Base-by-base conservation (phyloP, 371 early-diverging fungal species). In the Dipsacomyces acuminosporus region DNA sequence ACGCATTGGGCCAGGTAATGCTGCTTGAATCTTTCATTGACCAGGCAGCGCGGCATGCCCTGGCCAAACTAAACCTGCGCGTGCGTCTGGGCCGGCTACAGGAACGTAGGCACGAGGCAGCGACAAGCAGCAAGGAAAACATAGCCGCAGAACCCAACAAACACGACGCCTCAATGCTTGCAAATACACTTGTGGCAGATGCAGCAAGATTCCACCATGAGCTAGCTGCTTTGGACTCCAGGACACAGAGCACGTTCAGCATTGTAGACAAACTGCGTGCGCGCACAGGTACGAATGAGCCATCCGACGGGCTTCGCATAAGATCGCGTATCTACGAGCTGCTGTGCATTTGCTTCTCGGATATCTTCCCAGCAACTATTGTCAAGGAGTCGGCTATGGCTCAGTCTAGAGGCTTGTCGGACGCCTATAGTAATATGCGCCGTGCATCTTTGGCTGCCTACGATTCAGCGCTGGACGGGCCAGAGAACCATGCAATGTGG, bases 11-110 rank as follows among this genome's bases (percentile, higher is more conserved):
- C 7, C 46, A 51, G 45, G 26, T 41, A 13, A 46, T 62, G 62
- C 51, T 67, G 21, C 54, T 67, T 8, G 67, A 67, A 30, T 61
- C 67, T 8, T 61, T 67, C 30, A 42, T 57, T 1, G 50, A 67
- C 43, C 62, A 58, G 24, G 57, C 67, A 17, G 38, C 45, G 17
- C 51, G 67, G 14, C 46, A 53, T 22, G 52, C 61, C 6, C 46
- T 62, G 25, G 17, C 18, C 11, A 49, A 26, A 19, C 58, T 67
- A 13, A 33, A 26, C 8, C 52, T 61, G 48, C 67, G 62, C 19
- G 30, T 33, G 22, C 50, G 42, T 11, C 47, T 67, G 20, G 57
- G 54, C 13, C 52, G 54, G 18, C 17, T 57, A 22, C 53, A 61
- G 5, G 42, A 60, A 35, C 56, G 45, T 11, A n/a, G 6, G 24